Base-by-base conservation (phyloP, 768 basidiomycete genomes). In the Rhodocollybia butyracea region DNA sequence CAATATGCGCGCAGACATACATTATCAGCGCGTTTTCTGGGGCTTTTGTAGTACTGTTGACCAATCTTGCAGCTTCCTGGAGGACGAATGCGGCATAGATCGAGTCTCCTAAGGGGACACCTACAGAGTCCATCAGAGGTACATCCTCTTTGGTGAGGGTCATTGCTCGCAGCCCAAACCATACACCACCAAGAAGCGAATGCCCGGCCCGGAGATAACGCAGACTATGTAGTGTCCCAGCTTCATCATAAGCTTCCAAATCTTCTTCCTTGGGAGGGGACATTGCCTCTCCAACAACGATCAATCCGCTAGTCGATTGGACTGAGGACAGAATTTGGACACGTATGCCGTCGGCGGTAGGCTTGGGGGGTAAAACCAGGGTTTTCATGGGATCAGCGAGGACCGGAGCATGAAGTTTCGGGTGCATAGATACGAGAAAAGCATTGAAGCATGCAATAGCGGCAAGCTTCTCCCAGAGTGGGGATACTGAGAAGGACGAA, bases 21-120 rank as follows among this genome's bases (percentile, higher is more conserved):
- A 92, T 92, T 53, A 89, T 72, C 58, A 90, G 72, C 3, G 81
- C 90, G 62, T 80, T 84, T 57, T 83, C 73, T 61, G 66, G 70
- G 41, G 62, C 58, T 57, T 66, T 72, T 11, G 67, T 62, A 8
- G 80, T 76, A 45, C 76, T 81, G 57, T 84, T 76, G 12, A 88
- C 81, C 29, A 98, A 69, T 10, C 91, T 80, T 13, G 76, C 86
- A 2, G 88, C 90, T 65, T 98, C 96, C 67, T 98, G 95, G 17
- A 97, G 66, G 5, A 89, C 77, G 66, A 98, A 98, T 0, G 93
- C 79, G 21, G 76, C 78, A 66, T 96, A 96, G 45, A 95, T 86
- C 1, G 90, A 89, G 62, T 91, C 88, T 11, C 89, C 88, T 1
- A 89, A 69, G 3, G 73, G 72, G 2, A 70, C 75, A 7, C 82